Evolutionary conservation across 2,329 filamentous ascomycete species (phyloP).

Genomic region (Pseudocercospora cruenta): DNA sequence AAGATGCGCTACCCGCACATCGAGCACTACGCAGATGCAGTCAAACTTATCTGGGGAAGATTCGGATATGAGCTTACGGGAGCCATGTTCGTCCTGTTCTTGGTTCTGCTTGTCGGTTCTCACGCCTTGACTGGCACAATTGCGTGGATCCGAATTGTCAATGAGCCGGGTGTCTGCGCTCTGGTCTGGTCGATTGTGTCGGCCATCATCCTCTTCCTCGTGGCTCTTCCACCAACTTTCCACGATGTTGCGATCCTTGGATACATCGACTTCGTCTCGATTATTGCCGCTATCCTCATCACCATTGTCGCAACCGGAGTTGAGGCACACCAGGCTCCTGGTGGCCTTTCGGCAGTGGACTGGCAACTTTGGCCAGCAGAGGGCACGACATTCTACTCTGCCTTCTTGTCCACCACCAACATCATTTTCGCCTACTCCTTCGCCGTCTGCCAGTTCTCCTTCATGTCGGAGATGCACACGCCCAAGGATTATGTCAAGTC

Average conservation of each 20-base stretch:
- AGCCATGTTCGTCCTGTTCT: constrained; percentile 48
- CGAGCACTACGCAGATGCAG: constrained; percentile 50
- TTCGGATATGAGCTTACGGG: constrained; percentile 49
- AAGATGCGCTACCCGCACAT: constrained; percentile 54
- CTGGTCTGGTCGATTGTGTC: constrained; percentile 49
- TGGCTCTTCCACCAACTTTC: constrained; percentile 43
- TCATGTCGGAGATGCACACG: constrained; percentile 68
- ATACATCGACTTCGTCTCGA: constrained; percentile 43
- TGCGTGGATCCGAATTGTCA: constrained; percentile 48
- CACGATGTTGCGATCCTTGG: constrained; percentile 41
- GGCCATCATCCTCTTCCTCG: constrained; percentile 43
- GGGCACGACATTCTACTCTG: constrained; percentile 53
- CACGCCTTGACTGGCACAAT: constrained; percentile 52
- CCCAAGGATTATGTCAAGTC: constrained; percentile 65
- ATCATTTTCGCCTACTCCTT: constrained; percentile 69
- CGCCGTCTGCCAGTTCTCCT: constrained; percentile 65
- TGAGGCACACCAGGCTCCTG: constrained; percentile 31
- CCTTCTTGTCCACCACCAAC: constrained; percentile 69
- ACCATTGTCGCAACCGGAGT: constrained; percentile 43
- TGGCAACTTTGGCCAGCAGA: constrained; percentile 42
- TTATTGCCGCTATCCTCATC: constrained; percentile 41
- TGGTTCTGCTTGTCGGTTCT: constrained; percentile 49
- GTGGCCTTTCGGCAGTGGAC: constrained; percentile 37
- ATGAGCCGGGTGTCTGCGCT: constrained; percentile 43
- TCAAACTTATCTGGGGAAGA: constrained; percentile 47